These are phyloP conservation scores for Geotrichum carabidarum DNA, from an alignment of 1,139 yeast genomes.

Conservation along the genomic window DNA sequence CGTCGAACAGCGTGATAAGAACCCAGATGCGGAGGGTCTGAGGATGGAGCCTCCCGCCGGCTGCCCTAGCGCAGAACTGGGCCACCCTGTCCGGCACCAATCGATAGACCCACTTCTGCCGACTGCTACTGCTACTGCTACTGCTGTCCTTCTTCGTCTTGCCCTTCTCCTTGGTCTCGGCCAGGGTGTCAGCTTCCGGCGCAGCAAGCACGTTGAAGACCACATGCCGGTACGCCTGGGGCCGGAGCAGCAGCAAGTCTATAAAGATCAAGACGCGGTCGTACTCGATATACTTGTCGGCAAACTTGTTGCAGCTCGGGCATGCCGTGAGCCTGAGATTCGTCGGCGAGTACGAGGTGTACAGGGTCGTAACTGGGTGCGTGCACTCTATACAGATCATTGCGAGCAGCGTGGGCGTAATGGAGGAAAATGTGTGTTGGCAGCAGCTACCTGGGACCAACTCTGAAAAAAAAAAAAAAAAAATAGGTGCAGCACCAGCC, in stretches of 20 bases:
- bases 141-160: background rate
- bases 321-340: constrained; percentile 82
- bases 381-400: constrained; percentile 93
- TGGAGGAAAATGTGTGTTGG: background rate
- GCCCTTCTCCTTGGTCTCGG: background rate
- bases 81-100: background rate
- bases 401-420: background rate
- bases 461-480: background rate
- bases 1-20: constrained; percentile 75
- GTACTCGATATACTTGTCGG: constrained; percentile 87
- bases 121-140: background rate
- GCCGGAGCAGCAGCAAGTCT: constrained; percentile 74
- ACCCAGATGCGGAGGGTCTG: constrained; percentile 48
- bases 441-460: background rate
- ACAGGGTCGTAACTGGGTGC: constrained; percentile 57
- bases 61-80: background rate
- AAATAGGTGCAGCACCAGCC: too few relatives aligned
- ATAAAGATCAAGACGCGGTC: constrained; percentile 80
- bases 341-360: constrained; percentile 66
- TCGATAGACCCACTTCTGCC: background rate
- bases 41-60: constrained; percentile 26
- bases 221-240: constrained; percentile 85
- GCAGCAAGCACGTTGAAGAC: constrained; percentile 64
- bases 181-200: background rate
- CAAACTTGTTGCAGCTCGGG: constrained; percentile 61